These are phyloP conservation scores for Kurtzmaniella quercitrusa DNA, from an alignment of 1,139 yeast genomes.

Conservation along the genomic window DNA sequence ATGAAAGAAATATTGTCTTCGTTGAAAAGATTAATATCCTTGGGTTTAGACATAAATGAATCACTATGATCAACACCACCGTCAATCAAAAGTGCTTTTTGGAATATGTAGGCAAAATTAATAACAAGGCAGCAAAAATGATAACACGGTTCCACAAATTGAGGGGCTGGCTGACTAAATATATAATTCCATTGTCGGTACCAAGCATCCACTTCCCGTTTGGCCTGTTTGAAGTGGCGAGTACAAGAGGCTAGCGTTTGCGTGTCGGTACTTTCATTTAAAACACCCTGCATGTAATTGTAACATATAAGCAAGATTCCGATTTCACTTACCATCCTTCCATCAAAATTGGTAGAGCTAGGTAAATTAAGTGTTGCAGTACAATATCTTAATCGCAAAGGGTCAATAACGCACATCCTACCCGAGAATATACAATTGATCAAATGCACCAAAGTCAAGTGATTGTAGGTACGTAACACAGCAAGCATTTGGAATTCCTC, in stretches of 20 bases:
- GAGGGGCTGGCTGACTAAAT: constrained; percentile 69
- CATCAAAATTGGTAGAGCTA: constrained; percentile 75
- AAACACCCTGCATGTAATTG: constrained; percentile 48
- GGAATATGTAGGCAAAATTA: constrained; percentile 26
- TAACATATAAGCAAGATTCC: constrained; percentile 61
- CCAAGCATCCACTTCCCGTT: constrained; percentile 52
- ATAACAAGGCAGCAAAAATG: constrained; percentile 61
- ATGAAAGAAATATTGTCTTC: constrained; percentile 23
- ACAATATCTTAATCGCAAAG: constrained; percentile 58
- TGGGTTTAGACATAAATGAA: constrained; percentile 3
- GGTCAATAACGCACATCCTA: constrained; percentile 70
- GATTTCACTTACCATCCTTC: constrained; percentile 79
- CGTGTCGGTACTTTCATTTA: constrained; percentile 15
- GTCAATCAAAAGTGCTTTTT: constrained; percentile 14
- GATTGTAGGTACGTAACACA: constrained; percentile 65
- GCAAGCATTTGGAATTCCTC: constrained; percentile 50
- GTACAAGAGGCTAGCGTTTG: constrained; percentile 22
- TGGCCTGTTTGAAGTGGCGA: constrained; percentile 21
- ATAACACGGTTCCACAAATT: constrained; percentile 72
- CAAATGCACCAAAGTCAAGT: constrained; percentile 65
- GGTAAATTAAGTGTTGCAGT: constrained; percentile 58
- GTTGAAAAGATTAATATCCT: constrained; percentile 15
- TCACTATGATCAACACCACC: constrained; percentile 4
- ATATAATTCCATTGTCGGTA: constrained; percentile 67
- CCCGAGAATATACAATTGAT: constrained; percentile 70